Conservation (phyloP, 306 rosid genomes). For the Vigna mungo region DNA sequence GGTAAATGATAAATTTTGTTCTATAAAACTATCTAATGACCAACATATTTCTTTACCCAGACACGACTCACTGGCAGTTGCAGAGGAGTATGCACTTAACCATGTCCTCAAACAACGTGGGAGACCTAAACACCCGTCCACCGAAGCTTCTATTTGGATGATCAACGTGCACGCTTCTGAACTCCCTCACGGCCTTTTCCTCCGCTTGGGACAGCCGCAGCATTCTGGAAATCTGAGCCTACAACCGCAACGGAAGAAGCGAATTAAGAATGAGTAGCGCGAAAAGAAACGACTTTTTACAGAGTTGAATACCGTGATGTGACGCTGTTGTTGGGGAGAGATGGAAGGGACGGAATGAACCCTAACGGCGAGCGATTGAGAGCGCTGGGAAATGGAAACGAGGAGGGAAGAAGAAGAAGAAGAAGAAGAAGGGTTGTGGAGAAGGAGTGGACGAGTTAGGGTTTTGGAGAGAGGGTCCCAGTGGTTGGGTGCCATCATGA, state of each 20-base stretch:
- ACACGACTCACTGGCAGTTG: slow-evolving; percentile 54
- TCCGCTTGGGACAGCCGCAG: slow-evolving; percentile 55
- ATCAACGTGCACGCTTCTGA: slow-evolving; percentile 16
- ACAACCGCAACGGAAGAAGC: not conserved
- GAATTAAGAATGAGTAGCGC: not conserved
- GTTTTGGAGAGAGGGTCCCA: slow-evolving; percentile 63
- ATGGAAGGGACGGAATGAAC: slow-evolving; percentile 31
- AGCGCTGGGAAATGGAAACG: slow-evolving; percentile 42
- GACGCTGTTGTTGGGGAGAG: slow-evolving; percentile 38
- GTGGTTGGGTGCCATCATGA: slow-evolving; percentile 66
- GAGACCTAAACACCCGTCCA: slow-evolving; percentile 62
- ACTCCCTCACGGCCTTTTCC: slow-evolving; percentile 47
- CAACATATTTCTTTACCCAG: too few species aligned
- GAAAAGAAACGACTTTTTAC: not conserved
- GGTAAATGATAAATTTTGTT: too few species aligned
- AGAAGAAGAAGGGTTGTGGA: slow-evolving; percentile 16
- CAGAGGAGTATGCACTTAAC: slow-evolving; percentile 67
- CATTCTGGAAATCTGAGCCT: slow-evolving; percentile 59
- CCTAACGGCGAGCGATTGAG: slow-evolving; percentile 36
- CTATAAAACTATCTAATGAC: too few species aligned
- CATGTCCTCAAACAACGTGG: slow-evolving; percentile 67
- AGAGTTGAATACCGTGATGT: slow-evolving; percentile 34
- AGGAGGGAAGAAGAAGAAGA: slow-evolving; percentile 21
- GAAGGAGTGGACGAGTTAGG: slow-evolving; percentile 51
- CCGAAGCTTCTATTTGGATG: slow-evolving; percentile 26